Conservation (phyloP, 1,284 basidiomycete species). For the Termitomyces sp. region DNA sequence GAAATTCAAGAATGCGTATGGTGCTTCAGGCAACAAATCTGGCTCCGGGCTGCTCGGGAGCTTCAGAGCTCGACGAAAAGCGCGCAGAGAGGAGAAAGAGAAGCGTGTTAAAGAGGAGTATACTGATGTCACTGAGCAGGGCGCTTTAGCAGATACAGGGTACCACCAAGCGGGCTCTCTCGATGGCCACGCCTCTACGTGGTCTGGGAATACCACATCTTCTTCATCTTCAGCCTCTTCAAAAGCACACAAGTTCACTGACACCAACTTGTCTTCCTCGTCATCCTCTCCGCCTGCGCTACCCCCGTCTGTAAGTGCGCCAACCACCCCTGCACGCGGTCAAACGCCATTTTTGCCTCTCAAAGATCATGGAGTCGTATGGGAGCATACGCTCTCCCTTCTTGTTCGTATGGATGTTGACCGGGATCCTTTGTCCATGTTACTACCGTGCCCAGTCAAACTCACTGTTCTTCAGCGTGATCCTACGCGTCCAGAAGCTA, state of each 20-base stretch:
- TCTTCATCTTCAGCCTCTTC: slow-evolving; percentile 23
- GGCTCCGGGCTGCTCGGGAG: slow-evolving; percentile 22
- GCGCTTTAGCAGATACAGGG: slow-evolving; percentile 1
- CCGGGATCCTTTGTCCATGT: slow-evolving; percentile 42
- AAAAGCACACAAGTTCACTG: slow-evolving; percentile 10
- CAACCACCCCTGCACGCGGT: slow-evolving; percentile 41
- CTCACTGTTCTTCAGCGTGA: slow-evolving; percentile 64
- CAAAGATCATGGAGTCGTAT: slow-evolving; percentile 55
- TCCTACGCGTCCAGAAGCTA: slow-evolving; percentile 23
- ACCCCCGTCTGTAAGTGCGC: slow-evolving; percentile 1
- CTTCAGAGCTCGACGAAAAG: slow-evolving; percentile 29
- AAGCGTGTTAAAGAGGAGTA: slow-evolving; percentile 26
- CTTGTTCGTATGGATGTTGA: slow-evolving; percentile 61
- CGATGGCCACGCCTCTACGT: slow-evolving; percentile 13
- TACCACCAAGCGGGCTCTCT: slow-evolving; percentile 4
- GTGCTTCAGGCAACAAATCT: slow-evolving; percentile 32
- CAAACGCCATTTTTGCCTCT: slow-evolving; percentile 52
- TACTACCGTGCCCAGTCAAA: slow-evolving; percentile 58
- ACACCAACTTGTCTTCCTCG: slow-evolving; percentile 3
- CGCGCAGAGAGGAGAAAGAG: slow-evolving; percentile 16
- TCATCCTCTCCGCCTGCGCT: slow-evolving; percentile 5
- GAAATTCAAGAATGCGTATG: slow-evolving; percentile 67
- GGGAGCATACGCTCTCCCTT: slow-evolving; percentile 52
- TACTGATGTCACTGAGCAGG: slow-evolving; percentile 8
- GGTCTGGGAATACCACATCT: slow-evolving; percentile 14